phyloP scores from a whole-genome alignment of 495 filamentous ascomycete genomes.

The Parathielavia hyrcaniae region DNA sequence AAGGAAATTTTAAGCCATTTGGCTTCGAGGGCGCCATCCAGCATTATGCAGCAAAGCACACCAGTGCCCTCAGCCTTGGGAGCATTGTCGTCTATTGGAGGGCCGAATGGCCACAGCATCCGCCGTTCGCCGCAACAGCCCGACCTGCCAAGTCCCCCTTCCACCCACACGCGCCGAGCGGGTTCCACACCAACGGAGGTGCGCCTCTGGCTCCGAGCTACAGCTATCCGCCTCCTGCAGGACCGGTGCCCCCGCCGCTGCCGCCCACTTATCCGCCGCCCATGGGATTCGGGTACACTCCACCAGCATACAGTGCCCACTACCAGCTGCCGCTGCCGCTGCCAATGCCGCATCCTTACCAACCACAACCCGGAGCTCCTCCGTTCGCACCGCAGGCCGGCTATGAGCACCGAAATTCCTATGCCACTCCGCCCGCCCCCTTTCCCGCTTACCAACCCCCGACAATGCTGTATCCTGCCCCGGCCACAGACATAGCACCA shows the following conservation, averaged over 20 bases:
- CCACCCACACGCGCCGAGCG: constrained; percentile 5
- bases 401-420: constrained; percentile 26
- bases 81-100: constrained; percentile 69
- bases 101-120: constrained; percentile 68
- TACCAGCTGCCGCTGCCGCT: constrained; percentile 25
- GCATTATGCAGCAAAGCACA: constrained; percentile 77
- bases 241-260: constrained; percentile 18
- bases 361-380: constrained; percentile 32
- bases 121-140: constrained; percentile 60
- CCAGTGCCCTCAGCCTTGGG: constrained; percentile 57
- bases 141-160: constrained; percentile 30
- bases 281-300: constrained; percentile 37
- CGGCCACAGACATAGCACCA: constrained; percentile 20
- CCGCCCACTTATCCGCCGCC: constrained; percentile 33
- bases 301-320: constrained; percentile 34
- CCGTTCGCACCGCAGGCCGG: constrained; percentile 26
- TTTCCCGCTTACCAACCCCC: constrained; percentile 28
- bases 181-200: not conserved
- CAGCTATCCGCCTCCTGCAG: constrained; percentile 29
- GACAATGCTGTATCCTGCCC: constrained; percentile 19
- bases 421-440: constrained; percentile 23
- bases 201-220: constrained; percentile 24
- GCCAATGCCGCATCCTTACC: constrained; percentile 19
- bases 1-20: constrained; percentile 55
- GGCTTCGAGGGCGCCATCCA: constrained; percentile 72